Conservation (phyloP, 2,329 filamentous ascomycete species). For the Penicillium sp. region DNA sequence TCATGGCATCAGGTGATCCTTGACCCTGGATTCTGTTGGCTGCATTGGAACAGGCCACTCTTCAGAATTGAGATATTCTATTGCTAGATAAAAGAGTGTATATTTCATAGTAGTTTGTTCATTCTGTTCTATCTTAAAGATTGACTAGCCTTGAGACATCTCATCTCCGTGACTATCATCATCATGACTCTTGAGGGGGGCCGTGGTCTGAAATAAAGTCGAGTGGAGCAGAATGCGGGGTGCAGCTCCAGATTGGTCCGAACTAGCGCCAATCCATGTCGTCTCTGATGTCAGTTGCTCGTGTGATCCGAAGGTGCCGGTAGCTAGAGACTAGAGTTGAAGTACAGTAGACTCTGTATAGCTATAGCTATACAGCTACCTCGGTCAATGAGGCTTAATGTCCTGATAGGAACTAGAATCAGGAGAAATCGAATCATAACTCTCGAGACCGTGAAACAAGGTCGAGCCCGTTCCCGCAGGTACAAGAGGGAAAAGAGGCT, state of each 20-base stretch:
- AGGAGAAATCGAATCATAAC: background rate
- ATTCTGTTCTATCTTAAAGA: background rate
- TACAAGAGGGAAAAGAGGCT: background rate
- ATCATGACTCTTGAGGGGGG: background rate
- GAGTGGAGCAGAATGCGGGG: constrained; percentile 43
- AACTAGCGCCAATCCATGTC: constrained; percentile 8
- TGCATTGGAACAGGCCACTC: background rate
- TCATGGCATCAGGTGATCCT: constrained; percentile 23
- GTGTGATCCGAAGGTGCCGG: constrained; percentile 40
- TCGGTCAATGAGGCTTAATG: constrained; percentile 1
- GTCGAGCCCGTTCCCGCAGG: constrained; percentile 10
- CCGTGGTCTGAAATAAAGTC: constrained; percentile 22
- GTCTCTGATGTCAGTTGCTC: constrained; percentile 40
- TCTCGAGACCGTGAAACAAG: background rate
- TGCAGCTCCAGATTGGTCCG: constrained; percentile 41
- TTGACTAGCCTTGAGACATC: background rate
- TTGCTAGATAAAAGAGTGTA: too few species aligned
- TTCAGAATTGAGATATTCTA: too few species aligned
- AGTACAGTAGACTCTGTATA: background rate
- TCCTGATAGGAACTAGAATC: background rate
- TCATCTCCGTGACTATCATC: background rate
- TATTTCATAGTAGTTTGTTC: background rate
- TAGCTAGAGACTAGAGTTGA: background rate
- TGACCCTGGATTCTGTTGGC: constrained; percentile 13
- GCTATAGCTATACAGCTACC: background rate